Evolutionary conservation across 345 rosid species (phyloP), one percentile per base, ranked within the genome.

Genomic region (Syzygium oleosum): DNA sequence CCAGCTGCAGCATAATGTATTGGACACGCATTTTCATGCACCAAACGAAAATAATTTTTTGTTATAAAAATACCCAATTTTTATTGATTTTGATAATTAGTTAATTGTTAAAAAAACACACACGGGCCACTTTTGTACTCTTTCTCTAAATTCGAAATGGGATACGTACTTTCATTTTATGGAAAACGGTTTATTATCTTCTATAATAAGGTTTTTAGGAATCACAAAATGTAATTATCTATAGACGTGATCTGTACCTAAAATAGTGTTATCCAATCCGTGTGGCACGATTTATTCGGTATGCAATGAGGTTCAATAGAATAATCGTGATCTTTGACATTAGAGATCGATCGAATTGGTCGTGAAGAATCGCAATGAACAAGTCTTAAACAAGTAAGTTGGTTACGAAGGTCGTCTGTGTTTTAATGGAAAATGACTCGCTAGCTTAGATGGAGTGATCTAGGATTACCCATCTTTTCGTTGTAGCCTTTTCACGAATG

Each of bases 261-360:
- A 73, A 73, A 34, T 34, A 9, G 25, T 38, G 34, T 0, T 38
- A 7, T 38, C 22, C 7, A 38, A 34, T 73, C 13, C 7, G 43
- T 2, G 13, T 73, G 22, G 27, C 27, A 10, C 0, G 15, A 38
- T 43, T 19, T 73, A 22, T 3, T 19, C 15, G 1, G 0, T 34
- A 19, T 19, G 49, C 27, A 19, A 38, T 5, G 14, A 34, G 15
- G 7, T 19, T 38, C 2, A 1, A 38, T 38, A 21, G 49, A 73
- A 38, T 59, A 61, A 61, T 14, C 3, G 14, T 16, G 34, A 27
- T 59, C 27, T 27, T 12, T 7, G 6, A 27, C 12, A 68, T 34
- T 68, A 34, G 27, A 38, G 41, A 17, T 19, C 3, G 27, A 43
- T 73, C 49, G 21, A 19, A 21, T 34, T 9, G 12, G 27, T 38